Evolutionary conservation across 441 rosid genomes (phyloP).

Genomic region (Kokia cookei): DNA sequence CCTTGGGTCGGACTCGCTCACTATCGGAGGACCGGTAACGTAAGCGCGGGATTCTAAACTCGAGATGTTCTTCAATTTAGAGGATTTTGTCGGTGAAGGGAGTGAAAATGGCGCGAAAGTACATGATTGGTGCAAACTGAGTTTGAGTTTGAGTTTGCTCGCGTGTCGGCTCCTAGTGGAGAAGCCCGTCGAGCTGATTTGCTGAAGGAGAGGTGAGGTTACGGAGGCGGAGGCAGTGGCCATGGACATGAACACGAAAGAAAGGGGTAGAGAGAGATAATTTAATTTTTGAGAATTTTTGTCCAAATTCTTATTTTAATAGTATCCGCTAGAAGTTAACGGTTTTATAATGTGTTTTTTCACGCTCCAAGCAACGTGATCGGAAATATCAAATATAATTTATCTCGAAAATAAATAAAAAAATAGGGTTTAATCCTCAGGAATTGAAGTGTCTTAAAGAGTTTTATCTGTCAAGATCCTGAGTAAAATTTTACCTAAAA

Average conservation of each 20-base stretch:
- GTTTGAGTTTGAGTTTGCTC: neutral
- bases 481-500: no score
- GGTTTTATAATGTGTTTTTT: neutral
- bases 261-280: neutral
- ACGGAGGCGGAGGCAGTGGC: constrained; percentile 30
- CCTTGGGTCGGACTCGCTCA: constrained; percentile 48
- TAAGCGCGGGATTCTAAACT: constrained; percentile 45
- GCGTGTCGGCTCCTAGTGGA: constrained; percentile 13
- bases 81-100: neutral
- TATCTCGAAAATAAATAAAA: no score
- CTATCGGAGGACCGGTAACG: constrained; percentile 66
- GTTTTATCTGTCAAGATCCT: no score
- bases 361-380: neutral
- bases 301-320: neutral
- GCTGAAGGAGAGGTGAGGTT: constrained; percentile 34
- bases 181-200: constrained; percentile 24
- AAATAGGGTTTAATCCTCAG: no score
- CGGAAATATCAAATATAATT: no score
- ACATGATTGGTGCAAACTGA: constrained; percentile 12
- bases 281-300: neutral
- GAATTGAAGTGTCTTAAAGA: no score
- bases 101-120: constrained; percentile 26
- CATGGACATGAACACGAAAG: constrained; percentile 11
- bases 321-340: neutral
- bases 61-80: constrained; percentile 5